phyloP scores from a whole-genome alignment of 129 eudicot species.

The Gnaphalium uliginosum region DNA sequence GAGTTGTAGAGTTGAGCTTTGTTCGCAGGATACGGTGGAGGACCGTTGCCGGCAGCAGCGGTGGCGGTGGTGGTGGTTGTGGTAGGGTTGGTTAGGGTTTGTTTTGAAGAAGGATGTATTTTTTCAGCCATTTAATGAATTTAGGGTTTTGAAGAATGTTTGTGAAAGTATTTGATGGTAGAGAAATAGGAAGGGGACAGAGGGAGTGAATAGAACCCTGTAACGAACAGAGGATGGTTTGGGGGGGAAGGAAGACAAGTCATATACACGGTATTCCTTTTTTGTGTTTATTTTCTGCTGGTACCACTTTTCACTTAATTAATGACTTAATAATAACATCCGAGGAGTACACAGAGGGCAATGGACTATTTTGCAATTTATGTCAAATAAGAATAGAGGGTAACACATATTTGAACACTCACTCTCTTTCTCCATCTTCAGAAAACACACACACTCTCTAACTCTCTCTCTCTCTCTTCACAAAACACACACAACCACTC shows the following conservation, averaged over 20 bases:
- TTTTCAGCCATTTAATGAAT: slow-evolving; percentile 51
- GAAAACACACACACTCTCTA: too few relatives aligned
- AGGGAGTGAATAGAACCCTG: slow-evolving; percentile 12
- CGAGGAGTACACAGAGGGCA: too few relatives aligned
- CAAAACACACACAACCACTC: too few relatives aligned
- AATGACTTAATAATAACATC: not conserved
- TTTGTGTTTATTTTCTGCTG: not conserved
- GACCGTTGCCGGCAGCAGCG: slow-evolving; percentile 23
- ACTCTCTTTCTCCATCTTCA: too few relatives aligned
- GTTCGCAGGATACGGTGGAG: slow-evolving; percentile 43
- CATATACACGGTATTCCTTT: slow-evolving; percentile 6
- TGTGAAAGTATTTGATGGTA: not conserved
- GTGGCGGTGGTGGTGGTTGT: slow-evolving; percentile 31
- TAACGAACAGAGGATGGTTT: slow-evolving; percentile 10
- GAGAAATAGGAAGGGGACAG: not conserved
- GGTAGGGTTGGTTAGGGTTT: slow-evolving; percentile 19
- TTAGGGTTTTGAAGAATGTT: not conserved
- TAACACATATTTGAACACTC: too few relatives aligned
- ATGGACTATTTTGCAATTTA: too few relatives aligned
- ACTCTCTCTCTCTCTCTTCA: too few relatives aligned
- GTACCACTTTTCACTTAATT: not conserved
- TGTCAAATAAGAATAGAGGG: too few relatives aligned
- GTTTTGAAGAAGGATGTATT: slow-evolving; percentile 59
- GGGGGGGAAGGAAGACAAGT: not conserved
- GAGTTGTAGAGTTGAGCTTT: slow-evolving; percentile 68